Conservation (phyloP, 345 rosid genomes). For the Kernera saxatilis region DNA sequence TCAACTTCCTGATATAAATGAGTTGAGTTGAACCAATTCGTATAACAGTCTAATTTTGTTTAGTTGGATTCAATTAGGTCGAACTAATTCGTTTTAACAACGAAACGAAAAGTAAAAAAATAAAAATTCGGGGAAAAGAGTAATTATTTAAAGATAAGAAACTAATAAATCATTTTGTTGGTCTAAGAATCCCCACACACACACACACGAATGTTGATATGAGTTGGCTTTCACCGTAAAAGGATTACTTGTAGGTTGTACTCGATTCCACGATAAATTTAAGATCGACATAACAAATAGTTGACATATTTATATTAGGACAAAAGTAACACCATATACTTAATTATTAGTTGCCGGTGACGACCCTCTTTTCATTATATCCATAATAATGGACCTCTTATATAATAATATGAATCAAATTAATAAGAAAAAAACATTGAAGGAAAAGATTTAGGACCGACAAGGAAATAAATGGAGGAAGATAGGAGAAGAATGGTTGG, state of each 20-base stretch:
- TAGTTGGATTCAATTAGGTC: background rate
- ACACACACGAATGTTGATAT: background rate
- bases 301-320: background rate
- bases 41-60: background rate
- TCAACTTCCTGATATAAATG: background rate
- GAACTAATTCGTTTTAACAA: background rate
- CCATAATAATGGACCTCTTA: background rate
- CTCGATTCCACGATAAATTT: background rate
- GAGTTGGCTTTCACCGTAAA: conserved; percentile 6
- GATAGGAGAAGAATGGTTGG: conserved; percentile 28
- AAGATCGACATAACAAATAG: background rate
- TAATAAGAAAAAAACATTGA: background rate
- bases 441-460: conserved; percentile 10
- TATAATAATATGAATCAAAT: background rate
- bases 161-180: background rate
- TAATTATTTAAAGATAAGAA: background rate
- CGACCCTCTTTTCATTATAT: conserved; percentile 17
- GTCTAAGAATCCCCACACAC: too few relatives aligned
- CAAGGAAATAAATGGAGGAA: conserved; percentile 21
- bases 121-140: background rate
- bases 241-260: background rate
- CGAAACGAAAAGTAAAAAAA: background rate
- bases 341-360: conserved; percentile 6
- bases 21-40: background rate
- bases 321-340: background rate